Percentiles rank a stretch among this genome's conserved stretches.
phyloP scores from a whole-genome alignment of 176 grass and related monocot genomes.

The Musa acuminata region DNA sequence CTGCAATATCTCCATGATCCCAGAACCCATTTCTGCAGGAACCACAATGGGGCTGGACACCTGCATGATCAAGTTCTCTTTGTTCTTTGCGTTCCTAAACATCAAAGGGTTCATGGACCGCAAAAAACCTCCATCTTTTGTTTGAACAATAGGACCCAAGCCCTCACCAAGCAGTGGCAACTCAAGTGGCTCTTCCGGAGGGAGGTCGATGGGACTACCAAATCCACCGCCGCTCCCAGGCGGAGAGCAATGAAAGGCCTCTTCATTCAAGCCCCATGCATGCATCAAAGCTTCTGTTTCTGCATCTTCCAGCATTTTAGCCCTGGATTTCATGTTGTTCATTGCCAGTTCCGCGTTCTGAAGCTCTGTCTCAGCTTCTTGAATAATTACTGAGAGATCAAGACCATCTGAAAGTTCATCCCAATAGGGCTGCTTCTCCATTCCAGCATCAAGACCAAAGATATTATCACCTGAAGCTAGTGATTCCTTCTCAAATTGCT shows the following conservation, averaged over 20 bases:
- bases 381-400: conserved; percentile 59
- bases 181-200: conserved; percentile 44
- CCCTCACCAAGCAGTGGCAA: conserved; percentile 56
- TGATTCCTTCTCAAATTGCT: conserved; percentile 87
- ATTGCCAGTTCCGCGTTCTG: conserved; percentile 31
- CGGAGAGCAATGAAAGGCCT: conserved; percentile 61
- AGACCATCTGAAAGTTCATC: conserved; percentile 43
- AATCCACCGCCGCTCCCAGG: conserved; percentile 51
- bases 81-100: conserved; percentile 82
- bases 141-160: conserved; percentile 82
- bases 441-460: conserved; percentile 51
- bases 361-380: conserved; percentile 62
- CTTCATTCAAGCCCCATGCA: conserved; percentile 62
- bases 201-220: conserved; percentile 68
- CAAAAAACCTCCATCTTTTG: conserved; percentile 76
- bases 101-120: conserved; percentile 64
- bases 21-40: conserved; percentile 95
- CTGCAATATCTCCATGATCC: conserved; percentile 91
- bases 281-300: conserved; percentile 92
- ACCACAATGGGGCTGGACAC: conserved; percentile 79
- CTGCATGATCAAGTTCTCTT: conserved; percentile 86
- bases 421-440: conserved; percentile 23
- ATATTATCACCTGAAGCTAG: conserved; percentile 48
- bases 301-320: conserved; percentile 68
- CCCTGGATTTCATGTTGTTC: conserved; percentile 31